Percentiles rank a stretch among this genome's conserved stretches.
phyloP scores from a whole-genome alignment of 2,329 filamentous ascomycete genomes.

The Lasiodiplodia citricola region DNA sequence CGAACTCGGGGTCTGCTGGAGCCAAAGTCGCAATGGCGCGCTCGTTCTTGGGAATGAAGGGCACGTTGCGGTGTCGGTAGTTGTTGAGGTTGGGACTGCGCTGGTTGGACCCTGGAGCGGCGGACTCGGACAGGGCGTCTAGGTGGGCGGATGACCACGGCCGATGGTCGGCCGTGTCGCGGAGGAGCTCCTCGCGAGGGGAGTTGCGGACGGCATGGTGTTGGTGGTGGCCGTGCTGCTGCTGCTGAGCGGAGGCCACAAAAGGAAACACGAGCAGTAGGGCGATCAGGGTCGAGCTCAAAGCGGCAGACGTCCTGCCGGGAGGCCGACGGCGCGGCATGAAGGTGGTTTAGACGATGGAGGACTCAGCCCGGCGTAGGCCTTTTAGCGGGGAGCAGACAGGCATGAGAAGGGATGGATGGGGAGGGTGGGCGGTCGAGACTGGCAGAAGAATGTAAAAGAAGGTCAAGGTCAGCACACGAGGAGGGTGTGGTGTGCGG shows the following conservation, averaged over 20 bases:
- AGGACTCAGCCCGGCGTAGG: constrained; percentile 25
- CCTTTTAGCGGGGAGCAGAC: constrained; percentile 23
- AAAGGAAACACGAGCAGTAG: constrained; percentile 42
- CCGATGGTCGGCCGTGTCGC: constrained; percentile 36
- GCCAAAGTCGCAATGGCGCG: constrained; percentile 92
- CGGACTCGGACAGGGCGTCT: constrained; percentile 20
- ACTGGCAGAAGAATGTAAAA: constrained; percentile 22
- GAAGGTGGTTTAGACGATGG: constrained; percentile 26
- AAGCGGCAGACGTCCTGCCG: constrained; percentile 44
- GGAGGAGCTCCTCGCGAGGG: constrained; percentile 36
- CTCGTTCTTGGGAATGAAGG: constrained; percentile 65
- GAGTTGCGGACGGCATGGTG: constrained; percentile 34
- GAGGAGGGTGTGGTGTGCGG: constrained; percentile 22
- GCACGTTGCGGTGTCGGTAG: constrained; percentile 27
- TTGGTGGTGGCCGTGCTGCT: constrained; percentile 37
- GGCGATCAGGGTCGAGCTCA: constrained; percentile 37
- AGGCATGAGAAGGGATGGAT: constrained; percentile 27
- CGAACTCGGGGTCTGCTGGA: constrained; percentile 75
- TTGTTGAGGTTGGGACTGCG: constrained; percentile 28
- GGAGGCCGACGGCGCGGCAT: constrained; percentile 50
- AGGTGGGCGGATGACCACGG: constrained; percentile 24
- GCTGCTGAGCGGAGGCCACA: constrained; percentile 46
- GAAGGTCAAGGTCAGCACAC: constrained; percentile 20
- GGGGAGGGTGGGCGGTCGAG: constrained; percentile 14
- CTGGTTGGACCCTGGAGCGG: not conserved